phyloP scores from a whole-genome alignment of 352 stramenopile species.

The Globisporangium abappressorium region DNA sequence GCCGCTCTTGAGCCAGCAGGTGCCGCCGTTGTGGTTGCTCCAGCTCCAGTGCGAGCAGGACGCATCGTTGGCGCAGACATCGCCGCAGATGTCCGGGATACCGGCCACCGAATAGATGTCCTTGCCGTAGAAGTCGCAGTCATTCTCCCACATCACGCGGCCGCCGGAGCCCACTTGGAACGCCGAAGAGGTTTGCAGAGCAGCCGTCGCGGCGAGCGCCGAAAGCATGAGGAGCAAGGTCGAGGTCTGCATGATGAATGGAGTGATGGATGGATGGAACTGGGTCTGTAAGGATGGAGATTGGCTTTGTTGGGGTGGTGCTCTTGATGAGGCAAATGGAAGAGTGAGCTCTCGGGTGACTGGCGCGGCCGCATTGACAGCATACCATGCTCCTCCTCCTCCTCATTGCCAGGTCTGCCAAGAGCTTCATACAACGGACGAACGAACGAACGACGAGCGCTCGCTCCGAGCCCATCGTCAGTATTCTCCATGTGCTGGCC shows the following conservation, averaged over 20 bases:
- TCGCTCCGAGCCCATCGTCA: neutral
- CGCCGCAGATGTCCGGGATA: slow-evolving; percentile 18
- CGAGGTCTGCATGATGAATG: slow-evolving; percentile 11
- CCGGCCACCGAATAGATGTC: slow-evolving; percentile 16
- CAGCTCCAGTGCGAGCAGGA: slow-evolving; percentile 36
- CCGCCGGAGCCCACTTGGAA: slow-evolving; percentile 12
- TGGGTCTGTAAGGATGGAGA: neutral
- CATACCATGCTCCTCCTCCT: neutral
- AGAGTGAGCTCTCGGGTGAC: slow-evolving; percentile 9
- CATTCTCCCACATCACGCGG: slow-evolving; percentile 23
- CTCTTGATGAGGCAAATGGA: slow-evolving; percentile 12
- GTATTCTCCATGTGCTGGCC: slow-evolving; percentile 1
- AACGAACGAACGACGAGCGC: neutral
- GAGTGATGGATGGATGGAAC: neutral
- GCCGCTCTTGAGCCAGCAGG: slow-evolving; percentile 58
- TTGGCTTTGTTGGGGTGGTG: neutral
- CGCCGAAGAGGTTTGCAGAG: neutral
- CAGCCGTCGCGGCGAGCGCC: slow-evolving; percentile 1
- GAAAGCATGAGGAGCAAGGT: slow-evolving; percentile 11
- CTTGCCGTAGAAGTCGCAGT: slow-evolving; percentile 21
- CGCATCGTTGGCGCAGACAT: slow-evolving; percentile 17
- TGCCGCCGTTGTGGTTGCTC: slow-evolving; percentile 52
- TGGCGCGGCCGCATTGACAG: neutral
- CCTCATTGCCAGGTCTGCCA: neutral
- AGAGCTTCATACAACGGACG: neutral